Base-by-base conservation (phyloP, 2,329 filamentous ascomycete species). In the Torrubiella hemipterigena region DNA sequence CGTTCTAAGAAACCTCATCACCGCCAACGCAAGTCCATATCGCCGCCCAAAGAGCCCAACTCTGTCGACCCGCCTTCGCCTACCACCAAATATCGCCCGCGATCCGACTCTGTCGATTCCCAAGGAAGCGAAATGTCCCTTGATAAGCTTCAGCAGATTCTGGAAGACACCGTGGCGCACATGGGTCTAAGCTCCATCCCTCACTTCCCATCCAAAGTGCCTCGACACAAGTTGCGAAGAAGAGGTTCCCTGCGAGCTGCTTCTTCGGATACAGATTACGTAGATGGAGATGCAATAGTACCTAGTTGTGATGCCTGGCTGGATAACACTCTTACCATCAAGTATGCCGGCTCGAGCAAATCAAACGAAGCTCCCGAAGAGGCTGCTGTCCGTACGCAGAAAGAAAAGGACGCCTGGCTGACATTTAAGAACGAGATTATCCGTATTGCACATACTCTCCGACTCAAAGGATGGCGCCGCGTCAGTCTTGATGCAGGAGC, bases 361-460 rank as follows among this genome's bases (percentile, higher is more conserved):
- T 51, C 53, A 17, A 59, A 61, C 12, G 62, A 65, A 27, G 61
- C 67, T 19, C 35, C 27, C 21, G 31, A 36, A 20, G 33, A 49
- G 4, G 52, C 59, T 5, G 50, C 59, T 3, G 49, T 56, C 27
- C 61, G 58, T 35, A 64, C 65, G 23, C 65, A 70, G 19, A 84
- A 81, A 48, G 83, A 89, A 37, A 70, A 65, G 25, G 77, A 83
- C 48, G 77, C 77, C 3, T 95, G 89, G 91, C 51, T 72, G n/a
- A 64, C 55, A 7, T 98, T 95, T 67, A 95, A 95, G 54, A 80
- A 77, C 37, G 89, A 98, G 50, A 91, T 96, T 39, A 70, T 96
- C 33, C 81, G 86, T 22, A 67, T 96, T 35, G 69, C 84, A 0
- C 91, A 96, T 53, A 98, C 91, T 0, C 63, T 98, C 31, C 76